Evolutionary conservation across 139 green algal species (phyloP).

Genomic region (Chloropicon primus): DNA sequence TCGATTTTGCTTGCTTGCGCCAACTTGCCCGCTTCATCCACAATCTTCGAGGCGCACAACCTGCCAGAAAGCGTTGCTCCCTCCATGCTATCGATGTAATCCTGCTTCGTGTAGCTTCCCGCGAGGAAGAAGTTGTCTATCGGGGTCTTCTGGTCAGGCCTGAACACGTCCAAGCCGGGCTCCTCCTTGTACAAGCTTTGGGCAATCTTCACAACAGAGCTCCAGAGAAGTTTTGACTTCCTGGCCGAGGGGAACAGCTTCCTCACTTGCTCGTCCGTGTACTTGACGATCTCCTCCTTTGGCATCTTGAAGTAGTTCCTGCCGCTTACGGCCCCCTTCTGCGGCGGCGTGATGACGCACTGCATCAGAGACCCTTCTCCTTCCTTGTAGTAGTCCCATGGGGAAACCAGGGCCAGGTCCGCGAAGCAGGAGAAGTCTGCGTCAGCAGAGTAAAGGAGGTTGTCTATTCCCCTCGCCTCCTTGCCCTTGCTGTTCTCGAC

Average conservation of each 20-base stretch:
- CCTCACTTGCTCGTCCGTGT: conserved; percentile 57
- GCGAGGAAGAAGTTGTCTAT: conserved; percentile 91
- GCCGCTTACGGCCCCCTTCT: not conserved
- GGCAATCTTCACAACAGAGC: conserved; percentile 83
- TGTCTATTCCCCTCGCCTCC: conserved; percentile 59
- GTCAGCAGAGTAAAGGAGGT: conserved; percentile 82
- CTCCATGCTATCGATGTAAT: conserved; percentile 99
- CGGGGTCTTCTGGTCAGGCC: conserved; percentile 39
- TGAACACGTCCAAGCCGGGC: conserved; percentile 15
- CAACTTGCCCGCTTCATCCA: not conserved
- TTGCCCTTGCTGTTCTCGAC: conserved; percentile 17
- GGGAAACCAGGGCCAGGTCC: conserved; percentile 79
- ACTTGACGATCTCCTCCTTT: conserved; percentile 77
- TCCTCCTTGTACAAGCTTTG: conserved; percentile 87
- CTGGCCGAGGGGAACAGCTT: conserved; percentile 76
- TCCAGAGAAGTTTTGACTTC: conserved; percentile 56
- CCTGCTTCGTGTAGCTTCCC: conserved; percentile 87
- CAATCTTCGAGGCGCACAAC: not conserved
- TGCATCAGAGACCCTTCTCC: conserved; percentile 82
- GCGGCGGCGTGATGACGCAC: conserved; percentile 67
- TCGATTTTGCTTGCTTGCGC: too few species aligned
- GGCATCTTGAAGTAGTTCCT: conserved; percentile 25
- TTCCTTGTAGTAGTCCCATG: conserved; percentile 84
- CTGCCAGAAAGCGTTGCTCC: conserved; percentile 78
- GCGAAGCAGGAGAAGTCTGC: conserved; percentile 94